phyloP scores from a whole-genome alignment of 2,329 filamentous ascomycete species.

The Venturiaceae sp. region DNA sequence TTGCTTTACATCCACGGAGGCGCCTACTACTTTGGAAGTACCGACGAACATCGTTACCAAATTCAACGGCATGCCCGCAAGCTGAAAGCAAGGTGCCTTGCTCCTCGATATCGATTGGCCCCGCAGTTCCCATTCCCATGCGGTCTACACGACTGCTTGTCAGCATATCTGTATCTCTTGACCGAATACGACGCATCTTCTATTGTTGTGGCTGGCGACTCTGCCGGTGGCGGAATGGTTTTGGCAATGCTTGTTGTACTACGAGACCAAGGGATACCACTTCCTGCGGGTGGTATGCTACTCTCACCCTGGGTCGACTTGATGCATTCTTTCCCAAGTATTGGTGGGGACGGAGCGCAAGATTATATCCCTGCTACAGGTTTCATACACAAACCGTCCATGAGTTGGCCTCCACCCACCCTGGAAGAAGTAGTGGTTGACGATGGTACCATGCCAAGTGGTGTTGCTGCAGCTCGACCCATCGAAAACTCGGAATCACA shows the following conservation, averaged over 20 bases:
- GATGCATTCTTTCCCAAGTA: constrained; percentile 89
- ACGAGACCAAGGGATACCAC: constrained; percentile 70
- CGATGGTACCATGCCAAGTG: constrained; percentile 28
- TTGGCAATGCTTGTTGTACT: constrained; percentile 68
- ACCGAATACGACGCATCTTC: constrained; percentile 66
- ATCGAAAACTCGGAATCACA: background rate
- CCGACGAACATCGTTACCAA: constrained; percentile 97
- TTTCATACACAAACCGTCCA: constrained; percentile 83
- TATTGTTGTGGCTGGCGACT: constrained; percentile 84
- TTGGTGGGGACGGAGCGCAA: constrained; percentile 59
- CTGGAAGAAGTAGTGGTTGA: constrained; percentile 64
- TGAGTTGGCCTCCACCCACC: constrained; percentile 87
- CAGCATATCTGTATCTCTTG: constrained; percentile 77
- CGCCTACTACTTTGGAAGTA: constrained; percentile 89
- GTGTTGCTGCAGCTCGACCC: constrained; percentile 13
- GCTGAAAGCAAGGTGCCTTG: constrained; percentile 80
- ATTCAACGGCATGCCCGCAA: constrained; percentile 93
- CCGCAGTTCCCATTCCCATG: constrained; percentile 96
- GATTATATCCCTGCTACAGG: constrained; percentile 87
- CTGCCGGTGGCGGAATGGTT: constrained; percentile 86
- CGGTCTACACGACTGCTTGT: constrained; percentile 79
- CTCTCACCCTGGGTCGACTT: constrained; percentile 95
- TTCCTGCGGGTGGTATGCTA: constrained; percentile 82
- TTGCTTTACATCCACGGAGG: constrained; percentile 95
- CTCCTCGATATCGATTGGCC: constrained; percentile 74